Evolutionary conservation across 1,284 basidiomycete genomes (phyloP).

Genomic region (Heterobasidion irregulare): DNA sequence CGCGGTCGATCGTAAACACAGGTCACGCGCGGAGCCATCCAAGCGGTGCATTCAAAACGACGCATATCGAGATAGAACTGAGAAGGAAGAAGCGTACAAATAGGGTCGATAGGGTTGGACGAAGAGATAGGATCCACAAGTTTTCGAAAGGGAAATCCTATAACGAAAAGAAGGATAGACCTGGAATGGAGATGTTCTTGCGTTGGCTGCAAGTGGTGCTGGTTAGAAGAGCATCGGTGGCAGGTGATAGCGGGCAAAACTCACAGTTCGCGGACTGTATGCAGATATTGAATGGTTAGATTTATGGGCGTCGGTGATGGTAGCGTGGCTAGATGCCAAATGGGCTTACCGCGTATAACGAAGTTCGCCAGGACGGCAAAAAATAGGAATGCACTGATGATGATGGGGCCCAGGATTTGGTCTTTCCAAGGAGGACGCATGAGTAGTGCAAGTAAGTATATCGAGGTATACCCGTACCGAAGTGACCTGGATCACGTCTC

Average conservation of each 20-base stretch:
- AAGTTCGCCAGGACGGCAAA: conserved; percentile 84
- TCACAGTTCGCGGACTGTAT: conserved; percentile 36
- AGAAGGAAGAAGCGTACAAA: too few species aligned
- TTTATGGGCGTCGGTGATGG: neutral
- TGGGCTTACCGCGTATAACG: conserved; percentile 61
- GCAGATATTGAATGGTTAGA: neutral
- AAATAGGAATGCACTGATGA: conserved; percentile 78
- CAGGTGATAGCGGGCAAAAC: conserved; percentile 10
- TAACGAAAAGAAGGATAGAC: conserved; percentile 2
- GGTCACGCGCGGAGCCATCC: too few species aligned
- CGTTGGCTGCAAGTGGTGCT: conserved; percentile 5
- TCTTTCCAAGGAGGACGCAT: conserved; percentile 35
- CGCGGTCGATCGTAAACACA: too few species aligned
- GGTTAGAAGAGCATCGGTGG: neutral
- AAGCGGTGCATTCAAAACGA: too few species aligned
- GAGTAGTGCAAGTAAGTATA: too few species aligned
- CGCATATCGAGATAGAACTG: too few species aligned
- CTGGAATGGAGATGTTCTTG: conserved; percentile 9
- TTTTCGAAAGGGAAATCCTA: too few species aligned
- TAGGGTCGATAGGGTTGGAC: too few species aligned
- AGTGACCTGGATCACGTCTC: conserved; percentile 83
- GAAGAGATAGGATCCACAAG: too few species aligned
- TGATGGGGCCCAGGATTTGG: conserved; percentile 69
- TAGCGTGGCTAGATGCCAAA: neutral
- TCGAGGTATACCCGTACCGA: conserved; percentile 35